Base-by-base conservation (phyloP, 2,329 filamentous ascomycete genomes). In the Scedosporium boydii region DNA sequence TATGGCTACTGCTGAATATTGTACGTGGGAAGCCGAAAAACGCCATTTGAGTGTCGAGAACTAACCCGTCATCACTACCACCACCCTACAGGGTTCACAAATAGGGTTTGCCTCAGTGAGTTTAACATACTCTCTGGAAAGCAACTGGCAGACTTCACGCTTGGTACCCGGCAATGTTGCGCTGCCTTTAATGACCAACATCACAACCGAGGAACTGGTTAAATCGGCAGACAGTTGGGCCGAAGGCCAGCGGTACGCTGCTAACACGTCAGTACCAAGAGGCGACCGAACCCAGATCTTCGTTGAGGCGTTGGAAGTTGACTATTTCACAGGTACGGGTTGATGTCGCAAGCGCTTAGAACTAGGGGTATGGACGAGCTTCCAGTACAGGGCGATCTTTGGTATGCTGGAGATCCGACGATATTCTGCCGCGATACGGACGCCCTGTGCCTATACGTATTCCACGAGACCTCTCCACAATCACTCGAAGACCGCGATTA, bases 241-340 rank as follows among this genome's bases (percentile, higher is more conserved):
- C 2, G 26, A 58, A 41, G 56, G 2, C 56, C 56, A 58, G 38
- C 26, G n/a, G 16, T 58, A 58, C 16, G 14, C n/a, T 16, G 56
- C 29, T n/a, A 58, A 41, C 56, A n/a, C 3, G 56, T 58, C 2
- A n/a, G 56, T 41, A 21, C 29, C 18, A 34, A 12, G 27, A 23
- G 29, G 1, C 29, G n/a, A 2, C 38, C 3, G 21, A 9, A 4
- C 21, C 14, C 7, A 6, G 27, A 55, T 14, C 2, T 48, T 9
- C 9, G 7, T 48, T 48, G 6, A 7, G 44, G 53, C 29, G 29
- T 4, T 41, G 56, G 7, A 29, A 16, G 1, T 57, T 57, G 23
- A 55, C 44, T 23, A 48, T 48, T 48, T 29, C 9, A 29, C n/a
- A 58, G 56, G 56, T 58, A 58, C 38, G 56, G 56, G n/a, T 58